A percentile compares a stretch with the other conserved stretches of the same genome.
phyloP scores from a whole-genome alignment of 192 early-diverging fungal genomes.

The Backusella circina region DNA sequence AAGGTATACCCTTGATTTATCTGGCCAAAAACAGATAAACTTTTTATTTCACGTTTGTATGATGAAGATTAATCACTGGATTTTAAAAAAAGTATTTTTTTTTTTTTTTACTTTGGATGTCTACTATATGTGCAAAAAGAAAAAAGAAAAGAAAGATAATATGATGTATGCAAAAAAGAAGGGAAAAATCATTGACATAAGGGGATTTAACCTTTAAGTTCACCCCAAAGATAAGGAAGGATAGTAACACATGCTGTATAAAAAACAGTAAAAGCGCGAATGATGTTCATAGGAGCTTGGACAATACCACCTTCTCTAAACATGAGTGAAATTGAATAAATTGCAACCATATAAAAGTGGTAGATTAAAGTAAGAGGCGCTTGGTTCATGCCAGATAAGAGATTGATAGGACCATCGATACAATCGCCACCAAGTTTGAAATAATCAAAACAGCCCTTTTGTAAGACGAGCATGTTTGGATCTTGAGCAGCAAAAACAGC shows the following conservation, averaged over 20 bases:
- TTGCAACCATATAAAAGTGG: slow-evolving; percentile 92
- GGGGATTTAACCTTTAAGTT: slow-evolving; percentile 3
- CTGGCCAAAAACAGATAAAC: neutral
- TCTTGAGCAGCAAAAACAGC: slow-evolving; percentile 82
- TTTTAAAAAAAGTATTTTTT: neutral
- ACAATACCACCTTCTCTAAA: slow-evolving; percentile 41
- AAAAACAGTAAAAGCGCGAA: slow-evolving; percentile 41
- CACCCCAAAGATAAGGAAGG: slow-evolving; percentile 34
- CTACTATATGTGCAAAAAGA: neutral
- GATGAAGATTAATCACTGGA: neutral
- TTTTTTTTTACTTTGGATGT: neutral
- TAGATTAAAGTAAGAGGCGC: slow-evolving; percentile 70
- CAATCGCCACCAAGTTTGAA: slow-evolving; percentile 80
- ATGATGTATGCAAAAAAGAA: neutral
- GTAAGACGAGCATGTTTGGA: slow-evolving; percentile 64
- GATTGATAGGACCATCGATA: slow-evolving; percentile 74
- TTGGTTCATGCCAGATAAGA: slow-evolving; percentile 77
- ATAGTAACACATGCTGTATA: slow-evolving; percentile 48
- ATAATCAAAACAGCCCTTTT: slow-evolving; percentile 85
- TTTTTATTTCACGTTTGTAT: neutral
- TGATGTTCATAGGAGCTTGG: slow-evolving; percentile 39
- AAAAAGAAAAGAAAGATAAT: neutral
- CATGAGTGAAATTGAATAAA: slow-evolving; percentile 57
- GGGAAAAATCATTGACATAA: neutral
- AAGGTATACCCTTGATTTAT: neutral